Percentiles rank a stretch among this genome's conserved stretches.
These are phyloP conservation scores for Fusarium multiceps DNA, from an alignment of 2,329 filamentous ascomycete species.

Conservation along the genomic window DNA sequence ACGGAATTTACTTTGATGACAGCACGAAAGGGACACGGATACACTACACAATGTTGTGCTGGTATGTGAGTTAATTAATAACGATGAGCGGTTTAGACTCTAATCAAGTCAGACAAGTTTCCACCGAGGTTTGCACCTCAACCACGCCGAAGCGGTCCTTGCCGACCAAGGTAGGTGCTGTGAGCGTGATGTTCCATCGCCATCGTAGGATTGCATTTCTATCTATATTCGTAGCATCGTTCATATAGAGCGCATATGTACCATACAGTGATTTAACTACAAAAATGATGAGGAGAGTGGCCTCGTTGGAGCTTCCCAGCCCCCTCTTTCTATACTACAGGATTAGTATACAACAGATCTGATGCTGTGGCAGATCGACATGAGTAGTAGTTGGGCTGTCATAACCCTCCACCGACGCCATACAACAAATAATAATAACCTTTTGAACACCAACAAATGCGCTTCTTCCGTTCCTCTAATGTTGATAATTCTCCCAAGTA, in stretches of 20 bases:
- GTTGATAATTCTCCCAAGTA: constrained; percentile 33
- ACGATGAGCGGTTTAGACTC: constrained; percentile 47
- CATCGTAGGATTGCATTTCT: constrained; percentile 14
- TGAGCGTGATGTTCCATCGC: constrained; percentile 10
- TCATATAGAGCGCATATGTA: constrained; percentile 2
- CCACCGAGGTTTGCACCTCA: constrained; percentile 16
- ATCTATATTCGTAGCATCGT: constrained; percentile 20
- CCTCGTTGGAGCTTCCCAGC: constrained; percentile 45
- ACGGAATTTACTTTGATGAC: constrained; percentile 25
- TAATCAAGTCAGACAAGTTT: constrained; percentile 47
- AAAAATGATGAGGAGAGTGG: constrained; percentile 52
- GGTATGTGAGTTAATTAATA: constrained; percentile 50
- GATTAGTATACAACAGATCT: constrained; percentile 50
- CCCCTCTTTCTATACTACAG: constrained; percentile 47
- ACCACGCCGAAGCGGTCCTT: constrained; percentile 16
- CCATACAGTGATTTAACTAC: constrained; percentile 21
- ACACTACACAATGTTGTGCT: constrained; percentile 29
- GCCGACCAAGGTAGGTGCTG: constrained; percentile 35
- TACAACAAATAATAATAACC: constrained; percentile 48
- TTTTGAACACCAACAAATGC: constrained; percentile 55
- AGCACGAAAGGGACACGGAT: constrained; percentile 20
- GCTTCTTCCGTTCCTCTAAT: constrained; percentile 43
- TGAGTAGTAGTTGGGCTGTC: constrained; percentile 41
- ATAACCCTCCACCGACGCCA: constrained; percentile 47
- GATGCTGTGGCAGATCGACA: constrained; percentile 45